Conservation (phyloP, 192 early-diverging fungal genomes). For the Entomortierella parvispora region DNA sequence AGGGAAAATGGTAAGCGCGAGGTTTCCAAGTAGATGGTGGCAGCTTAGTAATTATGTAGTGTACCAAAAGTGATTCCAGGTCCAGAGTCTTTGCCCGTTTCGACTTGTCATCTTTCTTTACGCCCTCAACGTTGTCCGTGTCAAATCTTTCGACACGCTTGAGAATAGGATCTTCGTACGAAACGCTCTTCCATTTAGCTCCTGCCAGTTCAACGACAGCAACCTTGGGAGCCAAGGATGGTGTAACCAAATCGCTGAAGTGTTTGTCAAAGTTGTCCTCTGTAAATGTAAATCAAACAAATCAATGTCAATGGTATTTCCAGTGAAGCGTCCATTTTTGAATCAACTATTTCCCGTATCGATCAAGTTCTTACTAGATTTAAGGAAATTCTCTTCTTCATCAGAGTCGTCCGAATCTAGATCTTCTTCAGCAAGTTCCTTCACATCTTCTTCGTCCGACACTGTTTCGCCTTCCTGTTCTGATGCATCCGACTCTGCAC, state of each 20-base stretch:
- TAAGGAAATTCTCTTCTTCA: slow-evolving; percentile 41
- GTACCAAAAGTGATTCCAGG: slow-evolving; percentile 33
- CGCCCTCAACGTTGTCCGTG: slow-evolving; percentile 50
- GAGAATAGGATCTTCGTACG: slow-evolving; percentile 44
- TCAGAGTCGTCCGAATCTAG: slow-evolving; percentile 17
- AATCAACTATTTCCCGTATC: too few relatives aligned
- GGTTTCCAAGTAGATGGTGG: not conserved
- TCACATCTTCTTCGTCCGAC: slow-evolving; percentile 50
- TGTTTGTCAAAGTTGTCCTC: slow-evolving; percentile 50
- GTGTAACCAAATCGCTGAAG: slow-evolving; percentile 41
- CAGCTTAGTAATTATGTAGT: not conserved
- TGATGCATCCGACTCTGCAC: slow-evolving; percentile 24
- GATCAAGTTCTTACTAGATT: slow-evolving; percentile 51
- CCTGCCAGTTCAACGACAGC: slow-evolving; percentile 40
- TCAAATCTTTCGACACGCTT: slow-evolving; percentile 41
- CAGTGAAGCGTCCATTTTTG: too few relatives aligned
- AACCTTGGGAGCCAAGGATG: slow-evolving; percentile 39
- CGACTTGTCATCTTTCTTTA: slow-evolving; percentile 13
- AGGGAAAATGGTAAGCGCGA: not conserved
- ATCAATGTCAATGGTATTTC: too few relatives aligned
- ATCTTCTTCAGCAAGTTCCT: slow-evolving; percentile 55
- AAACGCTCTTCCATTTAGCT: slow-evolving; percentile 46
- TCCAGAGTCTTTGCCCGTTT: slow-evolving; percentile 32
- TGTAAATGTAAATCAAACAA: not conserved
- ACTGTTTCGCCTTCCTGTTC: slow-evolving; percentile 53